Evolutionary conservation across 805 yeast species (phyloP), one percentile per base, ranked within the genome.

Genomic region (Saccharomyces cerevisiae): DNA sequence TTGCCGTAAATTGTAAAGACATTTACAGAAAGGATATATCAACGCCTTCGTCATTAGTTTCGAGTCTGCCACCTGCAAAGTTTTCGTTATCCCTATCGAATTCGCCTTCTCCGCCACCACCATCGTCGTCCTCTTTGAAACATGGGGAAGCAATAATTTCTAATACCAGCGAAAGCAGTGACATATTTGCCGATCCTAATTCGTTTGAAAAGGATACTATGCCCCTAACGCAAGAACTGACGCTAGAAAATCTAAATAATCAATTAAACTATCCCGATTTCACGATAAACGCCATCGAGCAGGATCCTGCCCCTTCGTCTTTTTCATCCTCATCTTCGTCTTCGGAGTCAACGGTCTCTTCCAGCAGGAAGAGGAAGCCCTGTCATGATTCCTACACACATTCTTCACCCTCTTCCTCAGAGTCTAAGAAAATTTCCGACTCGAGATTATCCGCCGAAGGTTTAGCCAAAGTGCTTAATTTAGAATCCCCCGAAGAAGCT

Each of bases 401-500:
- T 10, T 36, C 43, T 3, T 36, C 43, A 13, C 43, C 43, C 22
- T 36, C 43, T 17, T 36, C 43, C 17, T 36, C 43, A 17, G 43
- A 36, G 24, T 36, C 43, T 29, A 63, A 63, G 47, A 65, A 63
- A 49, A 68, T 69, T 4, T 67, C 76, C 29, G 83, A 80, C 59
- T 81, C 87, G 3, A 69, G 88, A 55, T 65, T 84, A 30, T 83
- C 87, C 14, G 72, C 83, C 3, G 75, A 73, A 36, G 84, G 82
- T 51, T 69, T 84, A 28, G 79, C 84, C 4, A 73, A 73, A 53
- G 79, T 82, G 3, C 63, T 84, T 47, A 73, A 78, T 14, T 67
- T 83, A 26, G 64, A 70, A n/a, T 73, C 78, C 6, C 72, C 79
- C 22, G 73, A 76, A 32, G 82, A 84, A 60, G 83, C 89, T 0